These are phyloP conservation scores for Aspergillus fumigatus DNA, from an alignment of 2,329 filamentous ascomycete genomes.

Conservation along the genomic window DNA sequence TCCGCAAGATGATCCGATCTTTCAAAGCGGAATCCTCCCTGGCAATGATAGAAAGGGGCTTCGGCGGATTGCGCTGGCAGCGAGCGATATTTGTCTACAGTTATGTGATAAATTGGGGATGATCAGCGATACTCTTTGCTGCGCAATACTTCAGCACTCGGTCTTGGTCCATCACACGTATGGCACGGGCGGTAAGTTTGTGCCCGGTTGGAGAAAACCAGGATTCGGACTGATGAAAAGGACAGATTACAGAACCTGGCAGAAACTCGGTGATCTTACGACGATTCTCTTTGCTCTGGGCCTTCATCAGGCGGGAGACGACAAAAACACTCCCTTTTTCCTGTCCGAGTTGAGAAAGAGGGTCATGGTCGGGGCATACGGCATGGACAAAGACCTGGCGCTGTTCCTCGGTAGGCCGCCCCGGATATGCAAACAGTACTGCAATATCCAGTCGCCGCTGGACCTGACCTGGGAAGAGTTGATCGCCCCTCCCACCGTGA, in stretches of 20 bases:
- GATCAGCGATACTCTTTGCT: conserved; percentile 15
- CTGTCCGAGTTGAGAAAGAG: conserved; percentile 33
- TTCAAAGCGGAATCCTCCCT: background rate
- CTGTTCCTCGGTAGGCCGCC: conserved; percentile 46
- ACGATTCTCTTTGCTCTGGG: conserved; percentile 42
- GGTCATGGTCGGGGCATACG: conserved; percentile 38
- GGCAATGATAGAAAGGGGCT: conserved; percentile 11
- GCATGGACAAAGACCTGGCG: conserved; percentile 42
- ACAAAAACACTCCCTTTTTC: conserved; percentile 26
- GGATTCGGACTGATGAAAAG: background rate
- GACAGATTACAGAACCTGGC: conserved; percentile 42
- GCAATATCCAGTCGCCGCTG: conserved; percentile 18
- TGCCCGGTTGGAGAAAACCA: background rate
- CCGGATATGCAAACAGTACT: conserved; percentile 37
- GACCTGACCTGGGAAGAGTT: conserved; percentile 20
- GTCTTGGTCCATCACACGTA: conserved; percentile 8
- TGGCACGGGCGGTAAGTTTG: conserved; percentile 12
- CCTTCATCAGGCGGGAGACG: conserved; percentile 34
- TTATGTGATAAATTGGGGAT: conserved; percentile 13
- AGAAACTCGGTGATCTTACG: conserved; percentile 41
- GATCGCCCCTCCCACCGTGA: conserved; percentile 6
- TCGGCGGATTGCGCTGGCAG: conserved; percentile 7
- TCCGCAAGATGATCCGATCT: conserved; percentile 5
- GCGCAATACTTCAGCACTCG: conserved; percentile 11
- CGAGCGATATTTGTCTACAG: conserved; percentile 15